These are phyloP conservation scores for Annona squamosa DNA, from an alignment of 164 flowering plant genomes.

Conservation along the genomic window DNA sequence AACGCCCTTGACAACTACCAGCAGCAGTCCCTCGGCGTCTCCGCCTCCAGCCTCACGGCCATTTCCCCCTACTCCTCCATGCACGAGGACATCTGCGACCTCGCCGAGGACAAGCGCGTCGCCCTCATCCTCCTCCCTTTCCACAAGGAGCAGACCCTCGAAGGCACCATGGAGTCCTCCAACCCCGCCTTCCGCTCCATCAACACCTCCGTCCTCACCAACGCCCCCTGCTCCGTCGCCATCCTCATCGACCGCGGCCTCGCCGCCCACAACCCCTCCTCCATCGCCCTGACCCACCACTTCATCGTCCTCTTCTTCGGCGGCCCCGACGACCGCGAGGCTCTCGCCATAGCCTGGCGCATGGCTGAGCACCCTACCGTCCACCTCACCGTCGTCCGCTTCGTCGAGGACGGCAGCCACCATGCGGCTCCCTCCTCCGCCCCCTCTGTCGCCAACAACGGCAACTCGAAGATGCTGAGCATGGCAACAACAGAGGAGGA, in stretches of 20 bases:
- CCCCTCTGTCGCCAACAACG: too few species aligned
- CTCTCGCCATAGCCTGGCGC: conserved; percentile 47
- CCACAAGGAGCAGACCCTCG: conserved; percentile 13
- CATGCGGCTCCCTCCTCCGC: too few species aligned
- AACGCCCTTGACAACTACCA: conserved; percentile 17
- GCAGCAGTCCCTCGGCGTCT: conserved; percentile 1
- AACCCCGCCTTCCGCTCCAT: conserved; percentile 10
- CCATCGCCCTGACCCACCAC: conserved; percentile 8
- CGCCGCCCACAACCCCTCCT: conserved; percentile 7
- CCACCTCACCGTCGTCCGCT: conserved; percentile 54
- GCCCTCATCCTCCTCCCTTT: conserved; percentile 22
- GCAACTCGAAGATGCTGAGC: too few species aligned
- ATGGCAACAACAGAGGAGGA: conserved; percentile 1
- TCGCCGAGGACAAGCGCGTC: conserved; percentile 17
- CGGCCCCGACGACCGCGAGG: conserved; percentile 75
- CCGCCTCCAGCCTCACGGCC: conserved; percentile 13
- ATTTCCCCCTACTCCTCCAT: conserved; percentile 23
- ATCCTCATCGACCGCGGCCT: conserved; percentile 18
- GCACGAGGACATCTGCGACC: conserved; percentile 23
- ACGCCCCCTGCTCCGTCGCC: conserved; percentile 25
- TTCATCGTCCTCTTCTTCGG: conserved; percentile 63
- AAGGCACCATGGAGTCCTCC: conserved; percentile 11
- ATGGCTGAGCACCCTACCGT: conserved; percentile 58
- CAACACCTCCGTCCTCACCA: conserved; percentile 16
- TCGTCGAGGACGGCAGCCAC: conserved; percentile 29